A percentile compares a stretch with the other conserved stretches of the same genome.
phyloP scores from a whole-genome alignment of 1,284 basidiomycete genomes.

The Trametes sp. region DNA sequence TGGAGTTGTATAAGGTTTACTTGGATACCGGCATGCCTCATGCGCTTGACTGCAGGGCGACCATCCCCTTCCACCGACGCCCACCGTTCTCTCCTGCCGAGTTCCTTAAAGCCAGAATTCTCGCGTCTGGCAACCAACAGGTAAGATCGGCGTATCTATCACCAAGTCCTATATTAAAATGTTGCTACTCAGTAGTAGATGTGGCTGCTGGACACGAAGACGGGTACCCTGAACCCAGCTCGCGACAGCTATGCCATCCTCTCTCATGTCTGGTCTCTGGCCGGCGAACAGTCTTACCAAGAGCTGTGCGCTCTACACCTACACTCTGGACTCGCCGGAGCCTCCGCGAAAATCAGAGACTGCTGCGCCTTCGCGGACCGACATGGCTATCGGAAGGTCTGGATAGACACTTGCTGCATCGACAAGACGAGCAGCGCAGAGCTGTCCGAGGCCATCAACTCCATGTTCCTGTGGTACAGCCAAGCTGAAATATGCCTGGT shows the following conservation, averaged over 20 bases:
- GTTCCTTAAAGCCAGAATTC: too few species aligned
- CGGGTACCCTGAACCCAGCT: not conserved
- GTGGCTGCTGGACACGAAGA: not conserved
- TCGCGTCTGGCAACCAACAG: too few species aligned
- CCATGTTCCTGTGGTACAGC: not conserved
- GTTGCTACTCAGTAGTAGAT: too few species aligned
- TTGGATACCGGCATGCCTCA: too few species aligned
- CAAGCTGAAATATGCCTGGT: not conserved
- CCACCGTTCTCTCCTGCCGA: too few species aligned
- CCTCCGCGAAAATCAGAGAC: not conserved
- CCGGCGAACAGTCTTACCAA: not conserved
- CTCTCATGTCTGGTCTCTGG: not conserved
- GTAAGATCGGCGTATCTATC: too few species aligned
- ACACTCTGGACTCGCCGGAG: not conserved
- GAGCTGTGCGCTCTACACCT: not conserved
- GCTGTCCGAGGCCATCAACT: not conserved
- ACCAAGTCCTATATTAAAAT: too few species aligned
- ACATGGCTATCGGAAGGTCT: not conserved
- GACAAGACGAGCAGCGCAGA: not conserved
- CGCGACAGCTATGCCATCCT: constrained; percentile 1
- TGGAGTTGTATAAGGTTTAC: too few species aligned
- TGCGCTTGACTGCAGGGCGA: too few species aligned
- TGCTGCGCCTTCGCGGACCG: not conserved
- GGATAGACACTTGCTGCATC: constrained; percentile 2
- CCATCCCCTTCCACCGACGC: too few species aligned